A percentile compares a stretch with the other conserved stretches of the same genome.
Evolutionary conservation across 176 grass and related monocot species (phyloP).

Genomic region (Phoenix dactylifera): DNA sequence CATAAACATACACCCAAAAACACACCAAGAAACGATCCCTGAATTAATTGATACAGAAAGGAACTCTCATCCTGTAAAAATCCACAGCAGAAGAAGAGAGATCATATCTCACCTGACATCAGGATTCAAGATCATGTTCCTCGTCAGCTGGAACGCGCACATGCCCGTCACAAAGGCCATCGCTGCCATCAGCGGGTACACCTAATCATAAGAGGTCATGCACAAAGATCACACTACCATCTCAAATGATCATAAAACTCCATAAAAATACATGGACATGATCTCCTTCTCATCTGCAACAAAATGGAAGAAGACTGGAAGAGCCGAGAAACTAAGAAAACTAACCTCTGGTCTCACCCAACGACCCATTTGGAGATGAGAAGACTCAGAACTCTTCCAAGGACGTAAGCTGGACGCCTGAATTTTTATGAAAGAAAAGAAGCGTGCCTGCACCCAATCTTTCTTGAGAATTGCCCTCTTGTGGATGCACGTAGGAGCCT

Average conservation of each 20-base stretch:
- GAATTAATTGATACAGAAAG: no score
- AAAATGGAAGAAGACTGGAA: not conserved
- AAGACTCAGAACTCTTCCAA: not conserved
- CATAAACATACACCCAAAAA: no score
- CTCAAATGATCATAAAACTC: not conserved
- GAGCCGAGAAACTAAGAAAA: not conserved
- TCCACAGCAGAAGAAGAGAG: not conserved
- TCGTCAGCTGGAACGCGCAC: slow-evolving; percentile 59
- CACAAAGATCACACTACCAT: not conserved
- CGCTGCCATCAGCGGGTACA: slow-evolving; percentile 73
- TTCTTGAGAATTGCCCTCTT: not conserved
- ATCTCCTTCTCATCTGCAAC: no score
- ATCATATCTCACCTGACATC: slow-evolving; percentile 42
- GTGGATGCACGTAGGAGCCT: not conserved
- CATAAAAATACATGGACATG: not conserved
- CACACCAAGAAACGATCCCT: no score
- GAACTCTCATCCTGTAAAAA: no score
- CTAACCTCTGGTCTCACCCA: slow-evolving; percentile 37
- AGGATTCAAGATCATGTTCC: slow-evolving; percentile 66
- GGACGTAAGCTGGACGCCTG: no score
- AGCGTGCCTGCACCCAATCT: no score
- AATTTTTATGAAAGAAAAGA: no score
- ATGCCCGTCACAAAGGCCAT: slow-evolving; percentile 70
- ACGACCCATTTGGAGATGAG: slow-evolving; percentile 26
- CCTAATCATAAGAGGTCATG: slow-evolving; percentile 17